Evolutionary conservation across 345 rosid genomes (phyloP), one percentile per base, ranked within the genome.

Genomic region (Bruguiera sexangula): DNA sequence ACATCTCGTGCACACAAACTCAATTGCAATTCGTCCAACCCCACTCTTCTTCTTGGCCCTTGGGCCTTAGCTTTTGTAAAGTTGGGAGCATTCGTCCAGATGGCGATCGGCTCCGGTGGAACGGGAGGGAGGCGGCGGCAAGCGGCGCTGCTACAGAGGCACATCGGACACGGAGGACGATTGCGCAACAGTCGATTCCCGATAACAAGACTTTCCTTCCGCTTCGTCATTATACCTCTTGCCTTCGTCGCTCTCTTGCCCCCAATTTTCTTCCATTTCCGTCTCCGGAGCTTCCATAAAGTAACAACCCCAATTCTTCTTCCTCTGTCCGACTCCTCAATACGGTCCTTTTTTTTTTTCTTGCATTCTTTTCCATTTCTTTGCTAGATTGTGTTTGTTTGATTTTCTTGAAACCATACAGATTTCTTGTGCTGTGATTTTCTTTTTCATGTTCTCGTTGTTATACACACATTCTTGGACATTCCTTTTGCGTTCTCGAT

Each of bases 221-320:
- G 89, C 57, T 43, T 74, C 57, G 75, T 94, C 64, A 85, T 94
- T 36, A 68, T 87, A 18, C 36, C 60, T 30, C 87, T 95, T 8
- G 86, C 78, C 24, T 80, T 88, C 76, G 29, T 88, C 68, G 93
- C 98, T 34, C 66, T 89, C 60, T 66, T 85, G 60, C 99, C 99
- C 68, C 99, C 96, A 11, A 54, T 92, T 73, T 85, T 82, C 82
- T 92, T 95, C 87, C 97, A 95, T 78, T 73, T 92, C 81, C 82
- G 85, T 56, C 96, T 95, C 75, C 88, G 91, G 48, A 82, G 83
- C 69, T 72, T 88, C 71, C 89, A 88, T 34, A 89, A 87, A 77
- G 96, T 83, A 59, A 39, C 24, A 43, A 43, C 50, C 5, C 5
- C 50, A 43, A 13, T 27, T 32, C 20, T 48, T 60, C 51, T 69